Percentiles rank a stretch among this genome's conserved stretches.
These are phyloP conservation scores for Ascochyta rabiei DNA, from an alignment of 2,329 filamentous ascomycete species.

Conservation along the genomic window DNA sequence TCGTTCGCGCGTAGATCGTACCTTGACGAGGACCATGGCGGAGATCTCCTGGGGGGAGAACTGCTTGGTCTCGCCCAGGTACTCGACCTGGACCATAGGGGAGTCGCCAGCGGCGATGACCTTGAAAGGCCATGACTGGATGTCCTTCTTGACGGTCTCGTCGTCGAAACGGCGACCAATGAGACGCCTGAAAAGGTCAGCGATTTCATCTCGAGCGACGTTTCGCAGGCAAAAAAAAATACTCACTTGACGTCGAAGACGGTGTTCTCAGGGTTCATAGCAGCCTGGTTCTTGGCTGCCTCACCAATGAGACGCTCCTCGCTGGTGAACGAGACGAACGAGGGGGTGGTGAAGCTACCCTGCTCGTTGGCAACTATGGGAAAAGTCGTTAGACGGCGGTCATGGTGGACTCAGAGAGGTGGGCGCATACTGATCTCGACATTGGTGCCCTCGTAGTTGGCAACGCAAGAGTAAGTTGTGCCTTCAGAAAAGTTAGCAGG, in stretches of 20 bases:
- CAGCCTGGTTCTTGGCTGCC: slow-evolving; percentile 99
- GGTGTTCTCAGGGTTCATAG: slow-evolving; percentile 98
- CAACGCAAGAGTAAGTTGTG: slow-evolving; percentile 99
- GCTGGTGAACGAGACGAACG: slow-evolving; percentile 98
- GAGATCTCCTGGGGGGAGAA: slow-evolving; percentile 99
- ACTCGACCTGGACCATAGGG: slow-evolving; percentile 93
- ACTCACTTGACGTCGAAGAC: slow-evolving; percentile 98
- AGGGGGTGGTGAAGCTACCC: slow-evolving; percentile 98
- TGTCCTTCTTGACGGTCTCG: slow-evolving; percentile 97
- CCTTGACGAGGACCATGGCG: slow-evolving; percentile 98
- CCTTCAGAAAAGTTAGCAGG: slow-evolving; percentile 62
- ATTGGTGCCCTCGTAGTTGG: slow-evolving; percentile 98
- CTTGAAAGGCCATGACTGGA: slow-evolving; percentile 99
- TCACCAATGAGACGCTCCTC: slow-evolving; percentile 99
- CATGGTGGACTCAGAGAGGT: slow-evolving; percentile 5
- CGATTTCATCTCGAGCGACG: slow-evolving; percentile 1
- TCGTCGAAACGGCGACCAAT: slow-evolving; percentile 97
- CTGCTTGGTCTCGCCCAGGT: slow-evolving; percentile 90
- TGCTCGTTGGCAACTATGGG: slow-evolving; percentile 91
- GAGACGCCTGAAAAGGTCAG: slow-evolving; percentile 73
- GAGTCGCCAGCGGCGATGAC: slow-evolving; percentile 86
- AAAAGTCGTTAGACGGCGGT: slow-evolving; percentile 27
- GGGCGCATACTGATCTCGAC: slow-evolving; percentile 87
- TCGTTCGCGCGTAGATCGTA: slow-evolving; percentile 48
- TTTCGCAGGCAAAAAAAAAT: slow-evolving; percentile 36